Conservation (phyloP, 441 rosid species). For the Biscutella auriculata region DNA sequence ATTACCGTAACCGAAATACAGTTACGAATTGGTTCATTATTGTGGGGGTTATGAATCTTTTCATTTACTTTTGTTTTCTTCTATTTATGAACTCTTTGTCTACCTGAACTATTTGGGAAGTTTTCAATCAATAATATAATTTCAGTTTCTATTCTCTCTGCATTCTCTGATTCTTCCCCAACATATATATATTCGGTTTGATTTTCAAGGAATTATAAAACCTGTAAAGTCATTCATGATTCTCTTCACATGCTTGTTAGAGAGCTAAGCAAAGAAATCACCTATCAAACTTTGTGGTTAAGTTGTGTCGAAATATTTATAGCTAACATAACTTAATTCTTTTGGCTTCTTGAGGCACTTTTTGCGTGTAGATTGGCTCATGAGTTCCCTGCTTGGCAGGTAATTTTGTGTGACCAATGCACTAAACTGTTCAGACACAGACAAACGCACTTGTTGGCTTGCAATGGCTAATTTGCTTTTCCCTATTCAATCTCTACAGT, state of each 20-base stretch:
- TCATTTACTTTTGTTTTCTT: no score
- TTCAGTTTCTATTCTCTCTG: no score
- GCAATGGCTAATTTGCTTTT: neutral
- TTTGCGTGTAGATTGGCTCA: constrained; percentile 79
- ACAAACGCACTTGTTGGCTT: neutral
- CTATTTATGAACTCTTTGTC: no score
- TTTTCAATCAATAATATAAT: no score
- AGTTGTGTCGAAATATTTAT: neutral
- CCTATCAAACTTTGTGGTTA: neutral
- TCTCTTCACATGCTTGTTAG: neutral
- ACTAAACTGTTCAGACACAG: neutral
- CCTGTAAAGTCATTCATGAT: neutral
- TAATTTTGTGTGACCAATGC: neutral
- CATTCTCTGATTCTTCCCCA: no score
- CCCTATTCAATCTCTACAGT: constrained; percentile 31
- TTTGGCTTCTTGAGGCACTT: constrained; percentile 39
- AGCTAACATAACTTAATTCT: neutral
- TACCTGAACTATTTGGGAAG: no score
- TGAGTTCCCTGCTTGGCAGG: constrained; percentile 97
- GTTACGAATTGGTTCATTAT: no score
- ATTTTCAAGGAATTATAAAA: neutral
- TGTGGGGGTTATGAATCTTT: no score
- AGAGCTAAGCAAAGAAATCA: neutral
- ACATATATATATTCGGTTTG: neutral
- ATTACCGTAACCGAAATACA: no score